phyloP scores from a whole-genome alignment of 345 rosid species.

The Salix arbutifolia region DNA sequence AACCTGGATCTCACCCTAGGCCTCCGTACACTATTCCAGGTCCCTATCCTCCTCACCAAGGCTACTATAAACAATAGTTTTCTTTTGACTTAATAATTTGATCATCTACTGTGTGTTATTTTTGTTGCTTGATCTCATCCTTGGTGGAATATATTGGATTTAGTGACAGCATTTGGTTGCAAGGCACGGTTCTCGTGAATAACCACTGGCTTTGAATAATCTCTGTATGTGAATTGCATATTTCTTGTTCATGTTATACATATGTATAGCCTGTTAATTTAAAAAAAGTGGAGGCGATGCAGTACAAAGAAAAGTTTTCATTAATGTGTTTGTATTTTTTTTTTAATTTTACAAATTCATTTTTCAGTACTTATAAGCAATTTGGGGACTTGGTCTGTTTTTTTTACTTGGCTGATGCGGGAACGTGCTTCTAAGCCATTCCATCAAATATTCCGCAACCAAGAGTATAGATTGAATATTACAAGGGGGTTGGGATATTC shows the following conservation, averaged over 20 bases:
- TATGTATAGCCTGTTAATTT: neutral
- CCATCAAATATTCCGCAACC: neutral
- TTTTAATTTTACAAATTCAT: no score
- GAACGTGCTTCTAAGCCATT: neutral
- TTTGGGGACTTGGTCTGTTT: neutral
- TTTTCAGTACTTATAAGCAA: neutral
- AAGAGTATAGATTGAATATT: neutral
- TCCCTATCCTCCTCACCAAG: slow-evolving; percentile 74
- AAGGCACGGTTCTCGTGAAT: neutral
- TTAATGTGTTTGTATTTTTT: neutral
- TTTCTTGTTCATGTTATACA: neutral
- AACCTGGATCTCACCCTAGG: slow-evolving; percentile 57
- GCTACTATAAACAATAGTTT: slow-evolving; percentile 67
- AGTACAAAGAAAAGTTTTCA: neutral
- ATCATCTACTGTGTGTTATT: neutral
- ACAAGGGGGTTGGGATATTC: neutral
- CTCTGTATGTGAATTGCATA: neutral
- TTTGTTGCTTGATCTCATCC: neutral
- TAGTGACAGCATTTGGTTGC: slow-evolving; percentile 4
- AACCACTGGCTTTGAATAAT: neutral
- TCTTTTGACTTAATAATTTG: neutral
- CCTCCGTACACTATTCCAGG: slow-evolving; percentile 74
- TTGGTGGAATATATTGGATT: slow-evolving; percentile 9
- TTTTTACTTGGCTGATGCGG: neutral
- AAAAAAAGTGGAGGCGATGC: neutral